Evolutionary conservation across 176 grass and related monocot species (phyloP).

Genomic region (Eragrostis nindensis): DNA sequence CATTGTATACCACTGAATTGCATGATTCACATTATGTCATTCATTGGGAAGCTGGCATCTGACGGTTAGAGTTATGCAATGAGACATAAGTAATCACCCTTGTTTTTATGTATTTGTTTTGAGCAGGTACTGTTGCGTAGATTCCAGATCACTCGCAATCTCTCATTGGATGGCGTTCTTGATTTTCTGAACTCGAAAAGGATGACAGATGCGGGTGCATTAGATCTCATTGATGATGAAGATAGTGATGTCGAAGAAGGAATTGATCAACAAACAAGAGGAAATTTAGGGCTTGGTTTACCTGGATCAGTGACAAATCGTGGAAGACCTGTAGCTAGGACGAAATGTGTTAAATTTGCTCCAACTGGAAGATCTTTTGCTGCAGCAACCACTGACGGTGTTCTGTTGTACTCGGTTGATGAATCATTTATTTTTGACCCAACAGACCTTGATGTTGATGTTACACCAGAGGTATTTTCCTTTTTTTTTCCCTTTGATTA

Average conservation of each 20-base stretch:
- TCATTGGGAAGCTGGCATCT: neutral
- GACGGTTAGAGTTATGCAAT: neutral
- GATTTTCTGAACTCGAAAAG: constrained; percentile 98
- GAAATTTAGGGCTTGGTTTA: constrained; percentile 65
- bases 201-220: constrained; percentile 89
- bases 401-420: constrained; percentile 86
- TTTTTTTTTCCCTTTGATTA: constrained; percentile 8
- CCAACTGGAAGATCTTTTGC: constrained; percentile 95
- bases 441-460: constrained; percentile 95
- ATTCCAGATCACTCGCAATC: constrained; percentile 97
- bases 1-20: neutral
- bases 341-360: constrained; percentile 89
- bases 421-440: constrained; percentile 94
- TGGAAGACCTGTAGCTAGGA: constrained; percentile 75
- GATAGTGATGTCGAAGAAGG: constrained; percentile 85
- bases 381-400: constrained; percentile 94
- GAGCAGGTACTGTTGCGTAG: constrained; percentile 79
- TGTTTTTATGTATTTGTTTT: constrained; percentile 30
- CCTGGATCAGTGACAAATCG: constrained; percentile 78
- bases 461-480: constrained; percentile 83
- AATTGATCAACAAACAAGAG: constrained; percentile 70
- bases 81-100: neutral
- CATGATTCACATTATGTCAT: neutral
- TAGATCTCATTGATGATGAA: constrained; percentile 95
- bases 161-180: constrained; percentile 93